Evolutionary conservation across 2,329 filamentous ascomycete species (phyloP).

Genomic region (Cryphonectria naterciae): DNA sequence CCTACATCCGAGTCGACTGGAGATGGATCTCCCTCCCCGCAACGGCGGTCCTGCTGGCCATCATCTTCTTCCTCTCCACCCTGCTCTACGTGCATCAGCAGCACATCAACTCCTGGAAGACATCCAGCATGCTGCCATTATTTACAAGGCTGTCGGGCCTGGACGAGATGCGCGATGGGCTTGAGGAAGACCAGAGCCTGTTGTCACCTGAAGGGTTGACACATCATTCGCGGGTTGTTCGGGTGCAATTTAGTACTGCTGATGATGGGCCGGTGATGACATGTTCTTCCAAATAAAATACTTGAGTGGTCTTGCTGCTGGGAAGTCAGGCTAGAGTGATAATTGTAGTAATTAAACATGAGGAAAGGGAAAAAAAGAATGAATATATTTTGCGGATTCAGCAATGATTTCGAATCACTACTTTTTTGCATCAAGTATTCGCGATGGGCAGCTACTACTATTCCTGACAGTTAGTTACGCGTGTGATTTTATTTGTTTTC

Average conservation of each 20-base stretch:
- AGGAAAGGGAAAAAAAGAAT: not conserved
- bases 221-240: not conserved
- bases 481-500: no score
- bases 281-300: not conserved
- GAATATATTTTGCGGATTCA: no score
- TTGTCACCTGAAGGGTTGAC: not conserved
- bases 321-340: not conserved
- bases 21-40: conserved; percentile 1
- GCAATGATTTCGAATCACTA: no score
- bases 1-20: conserved; percentile 5
- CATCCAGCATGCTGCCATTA: not conserved
- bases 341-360: not conserved
- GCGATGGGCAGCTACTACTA: no score
- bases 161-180: not conserved
- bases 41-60: not conserved
- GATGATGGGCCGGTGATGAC: not conserved
- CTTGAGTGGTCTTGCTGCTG: no score
- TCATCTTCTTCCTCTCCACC: not conserved
- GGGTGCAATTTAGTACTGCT: not conserved
- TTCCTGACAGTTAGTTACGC: no score
- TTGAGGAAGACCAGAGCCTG: not conserved
- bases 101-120: conserved; percentile 1
- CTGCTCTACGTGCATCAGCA: not conserved
- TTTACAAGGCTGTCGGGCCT: not conserved
- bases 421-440: no score